Evolutionary conservation across 139 green algal species (phyloP).

Genomic region (Bryopsis sp.): DNA sequence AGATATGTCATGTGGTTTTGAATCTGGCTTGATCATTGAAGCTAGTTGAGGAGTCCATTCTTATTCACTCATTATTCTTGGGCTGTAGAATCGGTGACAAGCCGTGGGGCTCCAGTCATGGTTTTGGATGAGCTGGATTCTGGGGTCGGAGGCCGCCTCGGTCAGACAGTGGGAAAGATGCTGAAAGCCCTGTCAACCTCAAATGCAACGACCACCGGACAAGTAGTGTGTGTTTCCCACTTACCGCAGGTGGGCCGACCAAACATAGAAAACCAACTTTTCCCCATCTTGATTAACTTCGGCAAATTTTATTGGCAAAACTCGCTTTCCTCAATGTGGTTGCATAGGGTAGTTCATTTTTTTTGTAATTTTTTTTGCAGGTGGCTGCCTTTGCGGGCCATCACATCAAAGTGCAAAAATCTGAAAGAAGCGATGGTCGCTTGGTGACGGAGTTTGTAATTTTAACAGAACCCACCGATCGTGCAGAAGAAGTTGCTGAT

Average conservation of each 20-base stretch:
- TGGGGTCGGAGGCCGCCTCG: conserved; percentile 57
- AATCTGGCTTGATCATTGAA: too few relatives aligned
- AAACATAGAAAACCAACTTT: not conserved
- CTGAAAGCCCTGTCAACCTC: conserved; percentile 45
- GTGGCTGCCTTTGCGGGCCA: conserved; percentile 59
- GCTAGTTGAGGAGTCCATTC: too few relatives aligned
- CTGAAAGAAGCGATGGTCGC: not conserved
- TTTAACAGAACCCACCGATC: too few relatives aligned
- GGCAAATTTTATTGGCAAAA: too few relatives aligned
- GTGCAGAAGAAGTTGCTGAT: too few relatives aligned
- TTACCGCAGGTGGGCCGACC: conserved; percentile 51
- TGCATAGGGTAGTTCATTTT: not conserved
- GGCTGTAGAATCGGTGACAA: too few relatives aligned
- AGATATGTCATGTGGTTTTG: too few relatives aligned
- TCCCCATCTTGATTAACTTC: not conserved
- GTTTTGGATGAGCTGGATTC: conserved; percentile 77
- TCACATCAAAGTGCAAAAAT: conserved; percentile 61
- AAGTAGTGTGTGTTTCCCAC: conserved; percentile 76
- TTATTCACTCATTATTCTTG: too few relatives aligned
- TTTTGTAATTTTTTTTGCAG: conserved; percentile 26
- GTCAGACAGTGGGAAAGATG: conserved; percentile 45
- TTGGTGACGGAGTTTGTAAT: not conserved
- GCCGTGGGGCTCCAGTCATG: conserved; percentile 54
- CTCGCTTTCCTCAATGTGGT: not conserved
- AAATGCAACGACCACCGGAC: conserved; percentile 20